Evolutionary conservation across 306 rosid genomes (phyloP).

Genomic region (Purshia tridentata): DNA sequence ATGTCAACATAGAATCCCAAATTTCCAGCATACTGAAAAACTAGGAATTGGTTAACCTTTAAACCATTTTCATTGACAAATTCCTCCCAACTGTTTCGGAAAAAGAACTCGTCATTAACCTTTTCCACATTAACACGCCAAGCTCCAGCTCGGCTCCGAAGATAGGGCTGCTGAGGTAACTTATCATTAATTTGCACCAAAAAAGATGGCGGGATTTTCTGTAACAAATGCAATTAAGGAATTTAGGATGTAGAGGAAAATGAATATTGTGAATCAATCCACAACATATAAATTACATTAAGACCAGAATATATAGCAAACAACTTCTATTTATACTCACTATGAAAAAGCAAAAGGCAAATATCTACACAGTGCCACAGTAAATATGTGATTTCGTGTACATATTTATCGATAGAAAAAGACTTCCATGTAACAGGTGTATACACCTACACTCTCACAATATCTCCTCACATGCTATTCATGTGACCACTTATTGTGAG

Average conservation of each 20-base stretch:
- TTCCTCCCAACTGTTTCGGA: conserved; percentile 19
- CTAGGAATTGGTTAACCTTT: not conserved
- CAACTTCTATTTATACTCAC: not conserved
- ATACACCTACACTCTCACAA: no score
- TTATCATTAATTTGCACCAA: not conserved
- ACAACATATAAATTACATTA: not conserved
- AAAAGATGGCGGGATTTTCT: not conserved
- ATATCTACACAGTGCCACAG: no score
- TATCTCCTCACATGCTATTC: no score
- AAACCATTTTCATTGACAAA: conserved; percentile 3
- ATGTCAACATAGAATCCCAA: conserved; percentile 11
- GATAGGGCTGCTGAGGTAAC: not conserved
- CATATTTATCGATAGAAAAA: no score
- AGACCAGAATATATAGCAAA: not conserved
- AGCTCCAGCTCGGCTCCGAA: not conserved
- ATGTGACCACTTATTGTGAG: no score
- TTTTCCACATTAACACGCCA: not conserved
- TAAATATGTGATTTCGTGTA: no score
- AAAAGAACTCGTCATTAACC: not conserved
- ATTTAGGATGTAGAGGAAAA: not conserved
- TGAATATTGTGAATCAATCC: not conserved
- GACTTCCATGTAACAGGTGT: no score
- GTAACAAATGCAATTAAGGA: not conserved
- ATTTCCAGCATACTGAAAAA: conserved; percentile 3
- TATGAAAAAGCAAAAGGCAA: not conserved